A percentile compares a stretch with the other conserved stretches of the same genome.
Conservation (phyloP, 1,139 yeast species). For the Kodamaea derodonti region DNA sequence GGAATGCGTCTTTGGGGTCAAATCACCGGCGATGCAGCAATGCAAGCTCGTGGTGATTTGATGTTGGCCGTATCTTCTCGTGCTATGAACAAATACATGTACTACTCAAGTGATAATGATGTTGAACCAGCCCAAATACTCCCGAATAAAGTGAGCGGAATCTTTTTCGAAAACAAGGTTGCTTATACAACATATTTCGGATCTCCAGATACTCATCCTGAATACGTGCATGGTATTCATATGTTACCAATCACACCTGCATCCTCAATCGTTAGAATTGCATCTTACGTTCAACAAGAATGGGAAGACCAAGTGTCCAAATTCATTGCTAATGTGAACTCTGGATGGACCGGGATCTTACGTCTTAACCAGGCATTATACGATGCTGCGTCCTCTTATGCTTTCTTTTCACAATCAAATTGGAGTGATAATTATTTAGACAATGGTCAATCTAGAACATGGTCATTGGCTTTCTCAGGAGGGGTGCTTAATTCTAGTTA, state of each 20-base stretch:
- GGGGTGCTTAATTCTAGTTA: slow-evolving; percentile 15
- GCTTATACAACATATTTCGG: slow-evolving; percentile 94
- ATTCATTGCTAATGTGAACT: slow-evolving; percentile 52
- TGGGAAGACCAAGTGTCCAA: slow-evolving; percentile 58
- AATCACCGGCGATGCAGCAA: slow-evolving; percentile 62
- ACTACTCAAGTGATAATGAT: slow-evolving; percentile 51
- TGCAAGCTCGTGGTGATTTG: slow-evolving; percentile 75
- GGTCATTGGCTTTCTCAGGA: slow-evolving; percentile 69
- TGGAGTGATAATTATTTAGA: slow-evolving; percentile 63
- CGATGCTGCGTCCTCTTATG: slow-evolving; percentile 65
- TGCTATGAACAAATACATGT: slow-evolving; percentile 61
- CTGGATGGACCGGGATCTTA: slow-evolving; percentile 88
- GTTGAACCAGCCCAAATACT: slow-evolving; percentile 56
- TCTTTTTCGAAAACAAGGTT: slow-evolving; percentile 78
- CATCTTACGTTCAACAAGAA: slow-evolving; percentile 72
- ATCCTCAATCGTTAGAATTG: slow-evolving; percentile 68
- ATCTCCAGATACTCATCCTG: slow-evolving; percentile 34
- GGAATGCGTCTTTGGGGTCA: slow-evolving; percentile 82
- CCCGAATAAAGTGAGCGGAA: slow-evolving; percentile 71
- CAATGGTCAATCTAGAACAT: slow-evolving; percentile 84
- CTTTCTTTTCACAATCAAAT: slow-evolving; percentile 54
- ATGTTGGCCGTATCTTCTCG: slow-evolving; percentile 65
- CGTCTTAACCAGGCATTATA: slow-evolving; percentile 73
- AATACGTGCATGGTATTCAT: slow-evolving; percentile 93
- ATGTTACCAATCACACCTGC: slow-evolving; percentile 90